Evolutionary conservation across 148 eudicot species (phyloP), one percentile per base, ranked within the genome.

Genomic region (Amaranthus cruentus): DNA sequence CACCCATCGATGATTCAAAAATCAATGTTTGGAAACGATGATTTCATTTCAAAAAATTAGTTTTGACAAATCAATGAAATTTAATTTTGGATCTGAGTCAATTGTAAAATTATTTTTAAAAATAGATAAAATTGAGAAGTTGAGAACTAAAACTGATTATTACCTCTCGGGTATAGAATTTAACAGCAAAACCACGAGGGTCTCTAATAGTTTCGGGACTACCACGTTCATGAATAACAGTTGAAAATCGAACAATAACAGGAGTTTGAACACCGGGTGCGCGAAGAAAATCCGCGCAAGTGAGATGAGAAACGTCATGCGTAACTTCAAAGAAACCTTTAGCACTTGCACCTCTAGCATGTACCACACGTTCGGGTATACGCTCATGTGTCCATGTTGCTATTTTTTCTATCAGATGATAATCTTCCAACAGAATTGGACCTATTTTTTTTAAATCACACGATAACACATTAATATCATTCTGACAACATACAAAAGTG

Each of bases 181-280:
- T 93, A 76, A 87, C 88, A 18, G 98, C 98, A 73, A 93, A 93
- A 66, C 98, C 98, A 75, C 98, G 85, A 75, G 97, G 98, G 67
- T 93, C 98, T 70, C 98, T 84, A 55, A 93, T 68, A 63, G 97
- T 91, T 84, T 93, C 95, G 62, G 98, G 98, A 75, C 97, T 93
- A 54, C 95, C 98, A 73, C 97, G 97, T 72, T 93, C 98, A 81
- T 93, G 98, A 77, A 91, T 91, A 59, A 93, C 98, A 70, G 98
- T 93, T 10, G 98, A 93, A 80, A 93, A 91, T 52, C 97, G 92
- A 71, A 93, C 97, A 80, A 93, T 93, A n/a, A 89, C 88, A 28
- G 98, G 98, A 13, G 98, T 91, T 71, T 93, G 98, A 15, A 89
- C 97, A 15, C 97, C 98, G 4, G 98, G 98, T 47, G 98, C 89